phyloP scores from a whole-genome alignment of 2,329 filamentous ascomycete genomes.

The Neoarthrinium moseri region DNA sequence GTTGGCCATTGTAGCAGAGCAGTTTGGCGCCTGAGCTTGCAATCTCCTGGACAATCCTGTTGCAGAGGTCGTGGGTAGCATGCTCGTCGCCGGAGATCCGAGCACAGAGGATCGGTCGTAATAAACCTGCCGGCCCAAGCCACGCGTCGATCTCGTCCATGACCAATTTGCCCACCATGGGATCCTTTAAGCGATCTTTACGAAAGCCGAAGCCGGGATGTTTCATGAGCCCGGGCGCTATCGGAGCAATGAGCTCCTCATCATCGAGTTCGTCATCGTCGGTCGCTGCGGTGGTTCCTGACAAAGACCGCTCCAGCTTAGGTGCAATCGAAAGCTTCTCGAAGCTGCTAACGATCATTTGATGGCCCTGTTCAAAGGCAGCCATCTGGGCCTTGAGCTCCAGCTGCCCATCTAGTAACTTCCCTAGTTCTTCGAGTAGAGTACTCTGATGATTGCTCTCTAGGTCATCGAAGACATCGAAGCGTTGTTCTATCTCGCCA shows the following conservation, averaged over 20 bases:
- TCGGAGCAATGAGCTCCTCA: not conserved
- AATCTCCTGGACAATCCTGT: not conserved
- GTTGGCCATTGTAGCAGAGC: conserved; percentile 4
- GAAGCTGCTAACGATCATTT: not conserved
- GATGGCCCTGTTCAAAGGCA: not conserved
- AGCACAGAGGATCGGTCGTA: not conserved
- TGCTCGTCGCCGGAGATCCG: not conserved
- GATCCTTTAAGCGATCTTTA: not conserved
- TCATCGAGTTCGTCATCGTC: not conserved
- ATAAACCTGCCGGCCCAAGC: not conserved
- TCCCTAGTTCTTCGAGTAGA: not conserved
- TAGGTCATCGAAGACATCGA: not conserved
- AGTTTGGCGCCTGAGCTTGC: not conserved
- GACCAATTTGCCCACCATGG: not conserved
- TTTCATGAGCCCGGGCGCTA: not conserved
- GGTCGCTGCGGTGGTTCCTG: not conserved
- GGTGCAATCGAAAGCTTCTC: not conserved
- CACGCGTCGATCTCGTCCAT: not conserved
- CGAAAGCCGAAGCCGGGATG: not conserved
- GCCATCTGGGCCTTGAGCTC: not conserved
- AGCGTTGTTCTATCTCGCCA: not conserved
- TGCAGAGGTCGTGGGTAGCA: not conserved
- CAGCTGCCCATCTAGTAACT: not conserved
- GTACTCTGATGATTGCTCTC: not conserved
- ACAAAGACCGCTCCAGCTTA: not conserved